Conservation (phyloP, 1,284 basidiomycete genomes). For the Leccinum fallax region DNA sequence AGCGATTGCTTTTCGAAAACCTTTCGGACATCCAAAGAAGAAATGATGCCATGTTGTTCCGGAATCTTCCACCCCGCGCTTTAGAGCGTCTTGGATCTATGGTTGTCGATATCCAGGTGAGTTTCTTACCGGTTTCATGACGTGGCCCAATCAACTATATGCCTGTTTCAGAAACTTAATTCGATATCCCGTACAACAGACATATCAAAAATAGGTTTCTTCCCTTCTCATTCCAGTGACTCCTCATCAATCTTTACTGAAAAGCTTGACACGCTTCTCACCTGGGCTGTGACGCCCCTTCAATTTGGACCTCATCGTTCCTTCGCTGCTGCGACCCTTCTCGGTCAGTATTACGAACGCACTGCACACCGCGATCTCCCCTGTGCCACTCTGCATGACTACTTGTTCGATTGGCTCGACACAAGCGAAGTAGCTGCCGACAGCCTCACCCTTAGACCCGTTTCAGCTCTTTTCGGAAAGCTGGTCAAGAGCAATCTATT, state of each 20-base stretch:
- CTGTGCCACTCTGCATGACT: slow-evolving; percentile 65
- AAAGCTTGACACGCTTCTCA: slow-evolving; percentile 81
- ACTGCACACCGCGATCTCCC: slow-evolving; percentile 58
- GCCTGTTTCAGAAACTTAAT: slow-evolving; percentile 65
- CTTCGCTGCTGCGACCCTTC: slow-evolving; percentile 77
- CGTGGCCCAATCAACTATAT: not conserved
- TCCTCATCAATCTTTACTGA: slow-evolving; percentile 51
- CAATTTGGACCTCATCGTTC: slow-evolving; percentile 87
- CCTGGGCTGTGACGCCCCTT: slow-evolving; percentile 84
- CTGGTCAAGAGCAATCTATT: slow-evolving; percentile 77
- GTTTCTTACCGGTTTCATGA: slow-evolving; percentile 8
- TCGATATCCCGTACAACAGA: slow-evolving; percentile 75
- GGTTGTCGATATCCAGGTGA: slow-evolving; percentile 75
- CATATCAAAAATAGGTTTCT: slow-evolving; percentile 64
- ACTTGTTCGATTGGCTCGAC: slow-evolving; percentile 87
- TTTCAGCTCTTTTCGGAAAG: slow-evolving; percentile 80
- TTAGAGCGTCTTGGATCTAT: slow-evolving; percentile 61
- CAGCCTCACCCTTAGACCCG: slow-evolving; percentile 55
- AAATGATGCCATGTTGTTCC: slow-evolving; percentile 79
- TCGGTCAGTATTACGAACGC: slow-evolving; percentile 70
- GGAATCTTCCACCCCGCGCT: slow-evolving; percentile 60
- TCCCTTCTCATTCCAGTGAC: slow-evolving; percentile 44
- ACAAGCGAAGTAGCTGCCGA: slow-evolving; percentile 63
- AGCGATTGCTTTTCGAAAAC: slow-evolving; percentile 48
- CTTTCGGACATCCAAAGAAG: slow-evolving; percentile 63